Percentiles rank a stretch among this genome's conserved stretches.
Conservation (phyloP, 148 eudicot species). For the Amaranthus hypochondriacus region DNA sequence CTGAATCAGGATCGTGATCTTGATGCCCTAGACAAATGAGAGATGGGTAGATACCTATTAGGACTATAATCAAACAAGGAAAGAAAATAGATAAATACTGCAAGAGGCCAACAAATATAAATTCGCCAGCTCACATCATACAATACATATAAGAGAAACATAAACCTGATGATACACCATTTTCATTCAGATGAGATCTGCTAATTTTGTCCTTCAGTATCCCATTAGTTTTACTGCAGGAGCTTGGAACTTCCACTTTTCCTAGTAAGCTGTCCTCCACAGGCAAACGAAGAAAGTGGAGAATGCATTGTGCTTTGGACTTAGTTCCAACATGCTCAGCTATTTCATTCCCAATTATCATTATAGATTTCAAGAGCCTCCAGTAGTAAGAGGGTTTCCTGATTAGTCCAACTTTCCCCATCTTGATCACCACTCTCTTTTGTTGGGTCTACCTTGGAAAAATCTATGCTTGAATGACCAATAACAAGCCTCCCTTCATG, state of each 20-base stretch:
- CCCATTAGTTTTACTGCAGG: constrained; percentile 34
- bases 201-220: constrained; percentile 29
- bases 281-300: constrained; percentile 84
- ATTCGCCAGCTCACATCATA: background rate
- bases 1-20: constrained; percentile 42
- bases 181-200: constrained; percentile 37
- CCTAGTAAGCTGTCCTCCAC: constrained; percentile 68
- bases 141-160: background rate
- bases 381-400: constrained; percentile 82
- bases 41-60: constrained; percentile 10
- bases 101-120: constrained; percentile 1
- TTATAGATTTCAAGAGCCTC: constrained; percentile 72
- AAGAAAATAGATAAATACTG: constrained; percentile 12
- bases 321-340: constrained; percentile 89
- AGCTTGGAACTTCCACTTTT: constrained; percentile 55
- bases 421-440: constrained; percentile 65
- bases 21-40: constrained; percentile 41
- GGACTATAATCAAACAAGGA: constrained; percentile 4
- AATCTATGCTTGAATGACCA: constrained; percentile 92
- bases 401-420: constrained; percentile 85
- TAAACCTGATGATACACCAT: constrained; percentile 57
- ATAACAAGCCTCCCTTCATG: constrained; percentile 69
- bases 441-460: constrained; percentile 49
- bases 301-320: constrained; percentile 93
- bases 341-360: constrained; percentile 92